Conservation (phyloP, 208 protist genomes). For the Acanthamoeba culbertsoni region DNA sequence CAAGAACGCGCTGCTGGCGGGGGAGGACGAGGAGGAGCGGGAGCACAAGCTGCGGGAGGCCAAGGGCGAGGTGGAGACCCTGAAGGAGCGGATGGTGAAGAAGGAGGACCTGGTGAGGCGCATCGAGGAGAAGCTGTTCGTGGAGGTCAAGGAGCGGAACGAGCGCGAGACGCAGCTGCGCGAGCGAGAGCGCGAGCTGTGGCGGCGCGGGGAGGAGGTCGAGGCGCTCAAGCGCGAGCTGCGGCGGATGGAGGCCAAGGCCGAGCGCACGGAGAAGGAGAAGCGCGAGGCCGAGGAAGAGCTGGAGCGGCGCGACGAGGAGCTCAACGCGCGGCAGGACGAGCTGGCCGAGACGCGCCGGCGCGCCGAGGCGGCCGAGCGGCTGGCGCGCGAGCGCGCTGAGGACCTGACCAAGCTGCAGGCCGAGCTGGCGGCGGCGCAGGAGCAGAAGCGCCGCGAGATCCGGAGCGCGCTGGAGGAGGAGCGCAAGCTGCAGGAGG, state of each 20-base stretch:
- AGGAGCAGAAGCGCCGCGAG: background rate
- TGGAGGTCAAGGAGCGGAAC: background rate
- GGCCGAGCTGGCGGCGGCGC: background rate
- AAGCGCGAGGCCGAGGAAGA: conserved; percentile 32
- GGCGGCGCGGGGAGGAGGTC: background rate
- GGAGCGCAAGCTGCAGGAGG: conserved; percentile 22
- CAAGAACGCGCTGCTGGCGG: background rate
- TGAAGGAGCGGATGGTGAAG: conserved; percentile 33
- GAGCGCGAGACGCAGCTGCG: background rate
- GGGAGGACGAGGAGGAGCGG: conserved; percentile 15
- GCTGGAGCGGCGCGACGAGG: background rate
- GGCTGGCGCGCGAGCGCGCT: background rate
- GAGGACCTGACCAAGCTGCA: background rate
- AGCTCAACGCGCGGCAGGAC: background rate
- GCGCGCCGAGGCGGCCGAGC: background rate
- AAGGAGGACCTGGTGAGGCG: conserved; percentile 30
- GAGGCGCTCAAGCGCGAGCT: conserved; percentile 11
- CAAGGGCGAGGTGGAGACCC: conserved; percentile 34
- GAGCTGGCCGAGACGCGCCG: background rate
- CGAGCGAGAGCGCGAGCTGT: conserved; percentile 42
- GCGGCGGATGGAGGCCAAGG: background rate
- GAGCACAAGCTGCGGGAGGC: conserved; percentile 36
- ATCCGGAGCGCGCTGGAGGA: conserved; percentile 1
- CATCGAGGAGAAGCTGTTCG: conserved; percentile 35
- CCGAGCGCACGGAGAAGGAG: background rate